Evolutionary conservation across 768 basidiomycete species (phyloP), one percentile per base, ranked within the genome.

Genomic region (Pholiota conissans): DNA sequence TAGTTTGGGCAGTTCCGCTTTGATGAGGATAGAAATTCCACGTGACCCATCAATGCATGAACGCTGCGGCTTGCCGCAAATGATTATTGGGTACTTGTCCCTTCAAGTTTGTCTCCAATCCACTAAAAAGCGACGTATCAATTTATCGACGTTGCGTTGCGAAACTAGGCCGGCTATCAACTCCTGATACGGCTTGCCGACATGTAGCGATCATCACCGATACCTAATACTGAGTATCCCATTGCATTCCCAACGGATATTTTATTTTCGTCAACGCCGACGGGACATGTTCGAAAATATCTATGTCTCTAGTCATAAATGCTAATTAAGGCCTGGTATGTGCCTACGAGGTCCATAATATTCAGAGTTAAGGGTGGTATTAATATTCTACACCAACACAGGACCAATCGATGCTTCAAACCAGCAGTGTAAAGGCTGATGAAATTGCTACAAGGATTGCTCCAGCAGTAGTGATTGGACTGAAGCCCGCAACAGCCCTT

Each of bases 391-490:
- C 30, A 32, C 13, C 11, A 20, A 42, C 18, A 20, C 20, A 45
- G 37, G n/a, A n/a, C 34, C 34, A 35, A 5, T 35, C 13, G 10
- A 1, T 16, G 2, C 26, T 37, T 52, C 35, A 58, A 18, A 49
- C 48, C 40, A 58, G 42, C 27, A 52, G 26, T 4, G 28, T 24
- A 3, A 55, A 54, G 16, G 45, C 27, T 30, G 57, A 56, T 26
- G 52, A 45, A 10, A 27, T 37, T 2, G 34, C 20, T 26, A 51
- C 22, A 26, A 63, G 34, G 3, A 40, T 34, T 24, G 47, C 27
- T n/a, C 55, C 56, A 29, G 49, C 29, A 29, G 55, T 22, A n/a
- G 45, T 52, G 11, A 34, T 40, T 3, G 37, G 27, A 11, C 18
- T 57, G 39, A 57, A 57, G 5, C 22, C 42, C 16, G 34, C 13